Evolutionary conservation across 352 stramenopile genomes (phyloP).

Genomic region (Pythium angustatum): DNA sequence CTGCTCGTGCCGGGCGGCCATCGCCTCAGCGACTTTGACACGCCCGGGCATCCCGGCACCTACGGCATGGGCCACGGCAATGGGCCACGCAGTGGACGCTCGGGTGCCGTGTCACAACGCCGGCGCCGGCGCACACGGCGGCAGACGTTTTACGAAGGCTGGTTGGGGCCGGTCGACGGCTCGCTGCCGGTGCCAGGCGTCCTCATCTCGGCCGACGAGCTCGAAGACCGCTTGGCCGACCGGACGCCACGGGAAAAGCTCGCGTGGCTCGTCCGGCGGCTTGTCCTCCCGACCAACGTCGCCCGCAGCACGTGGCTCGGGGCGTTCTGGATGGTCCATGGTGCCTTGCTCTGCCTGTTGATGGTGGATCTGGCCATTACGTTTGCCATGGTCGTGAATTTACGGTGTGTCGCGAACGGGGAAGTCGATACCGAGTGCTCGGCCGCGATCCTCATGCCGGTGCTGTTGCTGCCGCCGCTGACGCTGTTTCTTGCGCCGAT

Average conservation of each 20-base stretch:
- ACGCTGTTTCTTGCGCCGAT: conserved; percentile 72
- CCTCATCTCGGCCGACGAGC: conserved; percentile 64
- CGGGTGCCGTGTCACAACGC: conserved; percentile 17
- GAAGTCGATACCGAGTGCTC: conserved; percentile 70
- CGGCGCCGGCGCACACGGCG: conserved; percentile 25
- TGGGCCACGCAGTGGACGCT: conserved; percentile 24
- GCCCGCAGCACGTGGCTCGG: conserved; percentile 53
- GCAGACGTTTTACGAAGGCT: conserved; percentile 67
- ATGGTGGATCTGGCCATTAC: conserved; percentile 82
- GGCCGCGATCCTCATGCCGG: conserved; percentile 70
- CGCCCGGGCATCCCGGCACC: conserved; percentile 18
- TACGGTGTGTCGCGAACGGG: conserved; percentile 77
- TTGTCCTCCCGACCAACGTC: conserved; percentile 61
- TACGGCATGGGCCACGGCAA: background rate
- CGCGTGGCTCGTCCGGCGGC: conserved; percentile 45
- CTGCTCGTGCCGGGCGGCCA: background rate
- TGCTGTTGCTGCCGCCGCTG: conserved; percentile 68
- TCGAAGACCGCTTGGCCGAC: conserved; percentile 61
- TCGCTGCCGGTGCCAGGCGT: conserved; percentile 73
- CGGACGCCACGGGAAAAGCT: conserved; percentile 40
- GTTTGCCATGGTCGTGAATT: conserved; percentile 76
- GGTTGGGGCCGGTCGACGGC: conserved; percentile 69
- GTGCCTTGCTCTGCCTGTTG: conserved; percentile 59
- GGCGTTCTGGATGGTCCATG: conserved; percentile 68
- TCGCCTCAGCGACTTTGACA: conserved; percentile 31